Evolutionary conservation across 2,329 filamentous ascomycete genomes (phyloP).

Genomic region (Epichloe baconii): DNA sequence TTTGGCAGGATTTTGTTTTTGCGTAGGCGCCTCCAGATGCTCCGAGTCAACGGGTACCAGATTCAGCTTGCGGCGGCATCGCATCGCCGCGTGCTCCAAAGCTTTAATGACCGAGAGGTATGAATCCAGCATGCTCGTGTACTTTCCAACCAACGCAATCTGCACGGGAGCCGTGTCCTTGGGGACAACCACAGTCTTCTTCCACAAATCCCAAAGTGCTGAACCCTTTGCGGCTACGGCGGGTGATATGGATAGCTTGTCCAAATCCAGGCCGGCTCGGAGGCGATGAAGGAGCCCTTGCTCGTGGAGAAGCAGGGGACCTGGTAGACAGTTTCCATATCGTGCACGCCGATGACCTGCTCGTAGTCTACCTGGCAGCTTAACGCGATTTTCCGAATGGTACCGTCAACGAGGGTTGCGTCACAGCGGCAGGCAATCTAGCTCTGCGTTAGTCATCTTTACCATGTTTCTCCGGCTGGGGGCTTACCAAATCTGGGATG

Average conservation of each 20-base stretch:
- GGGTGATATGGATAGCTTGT: slow-evolving; percentile 38
- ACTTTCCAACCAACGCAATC: slow-evolving; percentile 89
- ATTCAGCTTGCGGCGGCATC: slow-evolving; percentile 64
- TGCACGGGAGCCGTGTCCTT: slow-evolving; percentile 53
- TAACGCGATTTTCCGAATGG: slow-evolving; percentile 76
- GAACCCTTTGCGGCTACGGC: slow-evolving; percentile 48
- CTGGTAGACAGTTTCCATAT: slow-evolving; percentile 85
- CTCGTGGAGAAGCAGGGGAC: slow-evolving; percentile 71
- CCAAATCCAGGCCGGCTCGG: slow-evolving; percentile 50
- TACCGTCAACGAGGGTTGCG: slow-evolving; percentile 55
- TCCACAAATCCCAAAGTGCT: slow-evolving; percentile 69
- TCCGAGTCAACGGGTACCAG: slow-evolving; percentile 77
- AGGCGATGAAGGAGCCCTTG: slow-evolving; percentile 61
- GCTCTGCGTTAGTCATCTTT: not conserved
- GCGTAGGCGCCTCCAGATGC: slow-evolving; percentile 59
- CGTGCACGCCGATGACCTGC: slow-evolving; percentile 79
- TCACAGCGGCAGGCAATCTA: slow-evolving; percentile 91
- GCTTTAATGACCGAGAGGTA: slow-evolving; percentile 79
- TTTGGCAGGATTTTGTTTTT: slow-evolving; percentile 49
- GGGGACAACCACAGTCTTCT: slow-evolving; percentile 38
- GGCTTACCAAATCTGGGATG: slow-evolving; percentile 51
- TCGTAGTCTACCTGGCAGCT: slow-evolving; percentile 78
- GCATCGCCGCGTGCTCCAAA: slow-evolving; percentile 85
- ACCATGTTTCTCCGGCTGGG: not conserved
- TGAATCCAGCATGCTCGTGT: slow-evolving; percentile 70